These are phyloP conservation scores for Pyrus communis DNA, from an alignment of 306 rosid species.

Conservation along the genomic window DNA sequence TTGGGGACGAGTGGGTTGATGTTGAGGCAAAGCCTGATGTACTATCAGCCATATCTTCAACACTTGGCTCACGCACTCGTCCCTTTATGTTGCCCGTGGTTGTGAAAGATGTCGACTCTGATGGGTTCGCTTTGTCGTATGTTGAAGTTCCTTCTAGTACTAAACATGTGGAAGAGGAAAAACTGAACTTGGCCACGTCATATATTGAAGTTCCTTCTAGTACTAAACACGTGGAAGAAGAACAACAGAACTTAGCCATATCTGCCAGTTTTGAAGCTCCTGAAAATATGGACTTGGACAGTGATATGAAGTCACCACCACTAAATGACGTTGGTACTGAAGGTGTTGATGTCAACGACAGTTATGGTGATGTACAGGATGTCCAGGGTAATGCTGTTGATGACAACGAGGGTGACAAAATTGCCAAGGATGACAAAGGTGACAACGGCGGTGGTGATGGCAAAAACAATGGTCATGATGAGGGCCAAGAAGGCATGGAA, in stretches of 20 bases:
- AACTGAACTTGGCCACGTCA: conserved; percentile 11
- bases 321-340: conserved; percentile 22
- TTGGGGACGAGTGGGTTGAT: conserved; percentile 64
- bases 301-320: conserved; percentile 31
- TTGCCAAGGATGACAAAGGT: conserved; percentile 12
- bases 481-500: conserved; percentile 12
- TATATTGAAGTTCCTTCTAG: conserved; percentile 29
- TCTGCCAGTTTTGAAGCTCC: conserved; percentile 26
- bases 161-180: conserved; percentile 34
- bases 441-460: conserved; percentile 5
- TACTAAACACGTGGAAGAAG: conserved; percentile 31
- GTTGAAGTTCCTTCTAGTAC: conserved; percentile 33
- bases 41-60: conserved; percentile 39
- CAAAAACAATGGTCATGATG: conserved; percentile 7
- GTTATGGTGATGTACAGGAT: conserved; percentile 30
- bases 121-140: conserved; percentile 29
- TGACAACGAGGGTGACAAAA: conserved; percentile 20
- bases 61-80: conserved; percentile 29
- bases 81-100: conserved; percentile 32
- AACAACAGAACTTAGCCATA: conserved; percentile 23
- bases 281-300: conserved; percentile 25
- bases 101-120: conserved; percentile 32
- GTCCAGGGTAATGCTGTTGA: conserved; percentile 22
- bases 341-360: conserved; percentile 20
- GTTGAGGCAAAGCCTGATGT: conserved; percentile 57